Evolutionary conservation across 805 yeast genomes (phyloP), one percentile per base, ranked within the genome.

Genomic region (Candida maris): DNA sequence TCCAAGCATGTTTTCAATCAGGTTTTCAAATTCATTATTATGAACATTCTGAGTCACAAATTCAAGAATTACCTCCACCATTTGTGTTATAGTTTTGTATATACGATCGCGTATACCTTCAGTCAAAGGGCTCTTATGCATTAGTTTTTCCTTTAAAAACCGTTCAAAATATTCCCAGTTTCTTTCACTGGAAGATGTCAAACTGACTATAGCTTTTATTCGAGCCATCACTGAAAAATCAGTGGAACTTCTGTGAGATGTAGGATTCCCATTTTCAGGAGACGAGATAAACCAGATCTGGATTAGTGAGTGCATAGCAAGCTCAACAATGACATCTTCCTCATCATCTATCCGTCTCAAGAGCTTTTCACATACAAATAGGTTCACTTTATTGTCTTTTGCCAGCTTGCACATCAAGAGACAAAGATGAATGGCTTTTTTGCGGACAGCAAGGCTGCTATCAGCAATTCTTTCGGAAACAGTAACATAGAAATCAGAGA

Each of bases 301-400:
- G 1, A 62, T 27, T 18, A 80, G 43, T 3, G 59, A 46, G 15
- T 39, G 34, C 30, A 58, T 64, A 0, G 80, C 70, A 6, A 63
- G 44, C 1, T 71, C 75, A 6, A 67, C 59, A 1, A 78, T 64
- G 1, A 61, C 40, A 24, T 74, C 79, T 45, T 87, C 95, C 42
- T 81, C 89, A 54, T 85, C 95, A 36, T 82, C 82, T 1, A 77
- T 42, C 39, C 80, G 63, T 41, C 63, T 59, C 6, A 86, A 51
- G 4, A 85, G 58, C 32, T 65, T 70, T n/a, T 74, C 72, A 3
- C 76, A 57, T 3, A 81, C 68, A 28, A 55, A 63, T 0, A 65
- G 58, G 41, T 67, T 70, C 30, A 67, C 51, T 1, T 49, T 32
- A 1, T 35, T 34, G 18, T 64, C 61, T 0, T 48, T 34, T 0